Percentiles rank a stretch among this genome's conserved stretches.
Evolutionary conservation across 2,329 filamentous ascomycete genomes (phyloP).

Genomic region (Diaporthe ampelina): DNA sequence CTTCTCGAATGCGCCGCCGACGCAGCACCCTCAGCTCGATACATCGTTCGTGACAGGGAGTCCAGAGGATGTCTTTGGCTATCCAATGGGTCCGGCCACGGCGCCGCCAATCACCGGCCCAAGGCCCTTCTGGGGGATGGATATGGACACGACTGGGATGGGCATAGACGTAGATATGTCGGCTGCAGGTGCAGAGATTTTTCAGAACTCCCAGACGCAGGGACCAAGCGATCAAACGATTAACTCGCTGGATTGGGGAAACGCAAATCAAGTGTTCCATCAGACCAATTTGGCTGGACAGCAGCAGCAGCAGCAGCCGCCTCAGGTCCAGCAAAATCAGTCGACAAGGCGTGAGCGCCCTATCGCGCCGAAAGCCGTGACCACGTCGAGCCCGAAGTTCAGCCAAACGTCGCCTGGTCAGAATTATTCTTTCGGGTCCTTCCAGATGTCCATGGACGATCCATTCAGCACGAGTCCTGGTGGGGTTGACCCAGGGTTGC

Average conservation of each 20-base stretch:
- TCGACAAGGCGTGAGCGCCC: constrained; percentile 59
- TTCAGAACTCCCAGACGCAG: constrained; percentile 52
- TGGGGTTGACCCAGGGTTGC: constrained; percentile 71
- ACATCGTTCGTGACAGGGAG: constrained; percentile 57
- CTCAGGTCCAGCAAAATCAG: constrained; percentile 44
- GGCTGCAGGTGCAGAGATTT: constrained; percentile 58
- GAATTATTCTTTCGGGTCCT: constrained; percentile 56
- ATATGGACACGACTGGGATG: constrained; percentile 56
- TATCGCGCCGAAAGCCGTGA: constrained; percentile 65
- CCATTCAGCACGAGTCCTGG: constrained; percentile 63
- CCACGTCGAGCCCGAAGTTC: constrained; percentile 50
- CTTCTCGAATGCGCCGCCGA: constrained; percentile 63
- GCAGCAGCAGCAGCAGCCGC: constrained; percentile 45
- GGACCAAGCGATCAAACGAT: constrained; percentile 58
- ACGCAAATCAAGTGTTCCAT: constrained; percentile 68
- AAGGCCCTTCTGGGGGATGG: constrained; percentile 72
- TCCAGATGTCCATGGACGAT: constrained; percentile 61
- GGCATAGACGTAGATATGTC: constrained; percentile 58
- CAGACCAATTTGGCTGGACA: constrained; percentile 55
- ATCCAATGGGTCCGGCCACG: constrained; percentile 69
- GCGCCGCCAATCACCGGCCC: constrained; percentile 59
- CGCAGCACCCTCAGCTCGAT: constrained; percentile 63
- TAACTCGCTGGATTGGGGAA: constrained; percentile 70
- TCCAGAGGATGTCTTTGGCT: constrained; percentile 70
- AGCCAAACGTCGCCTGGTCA: constrained; percentile 44